These are phyloP conservation scores for Suillus weaverae DNA, from an alignment of 768 basidiomycete species.

Conservation along the genomic window DNA sequence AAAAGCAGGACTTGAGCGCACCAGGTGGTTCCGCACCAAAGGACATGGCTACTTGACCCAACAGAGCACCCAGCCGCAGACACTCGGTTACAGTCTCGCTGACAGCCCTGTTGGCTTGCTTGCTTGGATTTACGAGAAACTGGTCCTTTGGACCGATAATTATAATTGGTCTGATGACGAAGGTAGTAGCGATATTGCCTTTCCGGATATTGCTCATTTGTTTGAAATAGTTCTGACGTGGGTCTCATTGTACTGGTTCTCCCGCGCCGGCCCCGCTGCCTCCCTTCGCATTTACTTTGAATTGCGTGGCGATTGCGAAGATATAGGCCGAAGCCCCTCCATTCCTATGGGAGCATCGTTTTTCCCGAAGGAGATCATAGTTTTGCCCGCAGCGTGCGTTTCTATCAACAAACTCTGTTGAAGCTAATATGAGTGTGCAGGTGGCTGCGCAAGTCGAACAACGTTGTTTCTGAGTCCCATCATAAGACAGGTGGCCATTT, in stretches of 20 bases:
- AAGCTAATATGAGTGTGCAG: conserved; percentile 28
- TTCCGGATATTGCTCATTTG: background rate
- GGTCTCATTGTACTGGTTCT: conserved; percentile 61
- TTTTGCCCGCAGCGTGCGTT: conserved; percentile 41
- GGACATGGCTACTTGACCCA: conserved; percentile 33
- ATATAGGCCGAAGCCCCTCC: background rate
- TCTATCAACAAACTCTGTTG: background rate
- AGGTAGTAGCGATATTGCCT: conserved; percentile 30
- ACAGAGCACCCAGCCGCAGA: conserved; percentile 49
- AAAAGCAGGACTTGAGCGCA: conserved; percentile 21
- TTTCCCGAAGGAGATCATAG: conserved; percentile 50
- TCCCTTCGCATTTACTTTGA: conserved; percentile 63
- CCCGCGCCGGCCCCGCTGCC: conserved; percentile 56
- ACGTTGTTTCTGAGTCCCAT: conserved; percentile 46
- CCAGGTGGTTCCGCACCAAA: conserved; percentile 15
- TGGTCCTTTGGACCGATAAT: conserved; percentile 47
- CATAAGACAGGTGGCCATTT: conserved; percentile 61
- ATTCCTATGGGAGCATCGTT: conserved; percentile 51
- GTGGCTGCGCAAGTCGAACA: conserved; percentile 40
- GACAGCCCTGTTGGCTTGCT: conserved; percentile 59
- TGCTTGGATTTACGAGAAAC: conserved; percentile 56
- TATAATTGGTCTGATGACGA: conserved; percentile 63
- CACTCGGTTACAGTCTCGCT: conserved; percentile 51
- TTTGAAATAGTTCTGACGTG: conserved; percentile 51
- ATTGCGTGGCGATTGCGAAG: background rate